Evolutionary conservation across 164 flowering plant species (phyloP).

Genomic region (Piper longum): DNA sequence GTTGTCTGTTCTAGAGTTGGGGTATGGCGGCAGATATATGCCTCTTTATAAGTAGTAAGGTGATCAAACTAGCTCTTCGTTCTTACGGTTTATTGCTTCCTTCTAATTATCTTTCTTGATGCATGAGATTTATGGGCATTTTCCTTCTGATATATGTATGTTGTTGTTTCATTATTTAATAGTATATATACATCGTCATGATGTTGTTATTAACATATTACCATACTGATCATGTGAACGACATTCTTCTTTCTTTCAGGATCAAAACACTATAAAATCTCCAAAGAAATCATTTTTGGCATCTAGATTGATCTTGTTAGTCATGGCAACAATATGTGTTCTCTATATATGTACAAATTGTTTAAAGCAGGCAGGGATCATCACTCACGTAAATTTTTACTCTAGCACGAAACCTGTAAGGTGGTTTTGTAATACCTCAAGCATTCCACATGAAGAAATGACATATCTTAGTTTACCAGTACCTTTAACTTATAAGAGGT

Average conservation of each 20-base stretch:
- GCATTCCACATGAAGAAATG: constrained; percentile 14
- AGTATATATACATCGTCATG: too few relatives aligned
- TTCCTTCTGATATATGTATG: too few relatives aligned
- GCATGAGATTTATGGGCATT: too few relatives aligned
- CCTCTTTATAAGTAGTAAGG: too few relatives aligned
- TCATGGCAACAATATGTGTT: constrained; percentile 61
- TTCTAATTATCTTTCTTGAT: too few relatives aligned
- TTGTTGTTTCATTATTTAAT: too few relatives aligned
- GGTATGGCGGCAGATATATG: too few relatives aligned
- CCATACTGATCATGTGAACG: too few relatives aligned
- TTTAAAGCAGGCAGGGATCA: constrained; percentile 9
- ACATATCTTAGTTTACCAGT: constrained; percentile 44
- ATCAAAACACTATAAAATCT: constrained; percentile 37
- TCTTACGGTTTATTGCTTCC: too few relatives aligned
- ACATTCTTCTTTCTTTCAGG: constrained; percentile 20
- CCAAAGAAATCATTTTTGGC: constrained; percentile 21
- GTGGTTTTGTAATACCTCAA: constrained; percentile 17
- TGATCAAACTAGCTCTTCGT: too few relatives aligned
- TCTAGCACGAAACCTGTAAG: constrained; percentile 19
- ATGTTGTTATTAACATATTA: too few relatives aligned
- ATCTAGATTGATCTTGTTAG: constrained; percentile 30
- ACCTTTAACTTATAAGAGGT: constrained; percentile 62
- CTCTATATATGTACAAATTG: constrained; percentile 41
- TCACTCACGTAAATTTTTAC: constrained; percentile 14
- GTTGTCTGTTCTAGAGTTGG: too few relatives aligned